These are phyloP conservation scores for Penicillium bialowiezense DNA, from an alignment of 495 filamentous ascomycete genomes.

Conservation along the genomic window DNA sequence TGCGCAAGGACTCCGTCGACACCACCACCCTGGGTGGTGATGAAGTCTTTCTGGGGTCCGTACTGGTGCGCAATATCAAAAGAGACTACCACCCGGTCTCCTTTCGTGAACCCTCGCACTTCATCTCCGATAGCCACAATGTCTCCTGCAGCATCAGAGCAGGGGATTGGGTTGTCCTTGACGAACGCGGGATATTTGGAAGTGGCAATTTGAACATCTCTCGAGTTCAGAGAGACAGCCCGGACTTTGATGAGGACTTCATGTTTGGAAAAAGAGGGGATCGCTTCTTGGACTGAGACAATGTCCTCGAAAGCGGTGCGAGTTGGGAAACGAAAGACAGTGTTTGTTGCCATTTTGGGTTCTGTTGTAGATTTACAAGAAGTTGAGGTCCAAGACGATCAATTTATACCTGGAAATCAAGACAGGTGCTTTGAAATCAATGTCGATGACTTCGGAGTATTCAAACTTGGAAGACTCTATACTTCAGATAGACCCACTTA, in stretches of 20 bases:
- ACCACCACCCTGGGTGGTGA: slow-evolving; percentile 59
- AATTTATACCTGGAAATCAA: background rate
- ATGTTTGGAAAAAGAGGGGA: slow-evolving; percentile 35
- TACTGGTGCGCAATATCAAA: slow-evolving; percentile 67
- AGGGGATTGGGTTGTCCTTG: slow-evolving; percentile 54
- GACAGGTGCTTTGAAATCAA: too few relatives aligned
- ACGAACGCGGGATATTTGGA: slow-evolving; percentile 60
- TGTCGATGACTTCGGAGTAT: too few relatives aligned
- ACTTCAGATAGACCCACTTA: too few relatives aligned
- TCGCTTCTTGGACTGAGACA: slow-evolving; percentile 1
- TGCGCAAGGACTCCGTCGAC: slow-evolving; percentile 64
- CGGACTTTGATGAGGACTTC: slow-evolving; percentile 64
- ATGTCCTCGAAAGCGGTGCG: slow-evolving; percentile 3
- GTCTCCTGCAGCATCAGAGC: slow-evolving; percentile 68
- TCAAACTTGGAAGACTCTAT: too few relatives aligned
- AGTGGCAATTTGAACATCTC: slow-evolving; percentile 66
- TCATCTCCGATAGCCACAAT: slow-evolving; percentile 60
- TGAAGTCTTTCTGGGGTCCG: slow-evolving; percentile 36
- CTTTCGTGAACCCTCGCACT: slow-evolving; percentile 56
- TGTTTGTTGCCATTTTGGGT: slow-evolving; percentile 1
- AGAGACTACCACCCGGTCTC: slow-evolving; percentile 63
- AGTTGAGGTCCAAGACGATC: too few relatives aligned
- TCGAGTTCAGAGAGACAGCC: slow-evolving; percentile 66
- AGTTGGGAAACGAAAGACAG: background rate
- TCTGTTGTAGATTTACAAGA: background rate